A percentile compares a stretch with the other conserved stretches of the same genome.
Conservation (phyloP, 805 yeast species). For the Maudiozyma pseudohumilis region DNA sequence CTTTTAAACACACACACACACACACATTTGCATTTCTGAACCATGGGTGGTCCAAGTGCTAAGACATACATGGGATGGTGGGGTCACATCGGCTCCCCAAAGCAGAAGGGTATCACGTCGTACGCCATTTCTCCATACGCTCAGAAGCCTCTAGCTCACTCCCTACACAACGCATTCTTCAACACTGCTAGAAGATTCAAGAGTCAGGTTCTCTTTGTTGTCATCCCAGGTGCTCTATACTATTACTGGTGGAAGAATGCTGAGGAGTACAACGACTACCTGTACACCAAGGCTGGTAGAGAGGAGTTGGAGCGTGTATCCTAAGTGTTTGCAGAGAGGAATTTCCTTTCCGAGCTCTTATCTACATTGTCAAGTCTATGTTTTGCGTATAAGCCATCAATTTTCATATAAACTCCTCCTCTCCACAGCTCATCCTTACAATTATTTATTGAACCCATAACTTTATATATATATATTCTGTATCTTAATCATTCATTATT, state of each 20-base stretch:
- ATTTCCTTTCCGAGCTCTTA: not conserved
- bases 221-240: slow-evolving; percentile 67
- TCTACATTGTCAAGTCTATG: not conserved
- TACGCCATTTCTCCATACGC: slow-evolving; percentile 92
- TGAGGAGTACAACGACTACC: slow-evolving; percentile 82
- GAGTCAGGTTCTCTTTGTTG: slow-evolving; percentile 69
- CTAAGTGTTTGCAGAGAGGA: not conserved
- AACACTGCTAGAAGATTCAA: slow-evolving; percentile 91
- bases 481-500: no score
- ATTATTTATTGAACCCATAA: not conserved
- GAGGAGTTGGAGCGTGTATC: slow-evolving; percentile 58
- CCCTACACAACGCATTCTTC: slow-evolving; percentile 75
- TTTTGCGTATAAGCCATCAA: not conserved
- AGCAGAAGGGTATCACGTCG: slow-evolving; percentile 75
- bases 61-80: slow-evolving; percentile 93
- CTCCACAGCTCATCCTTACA: not conserved
- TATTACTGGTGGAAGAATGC: slow-evolving; percentile 84
- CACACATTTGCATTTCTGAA: no score
- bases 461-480: slow-evolving; percentile 1
- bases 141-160: slow-evolving; percentile 84
- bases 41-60: slow-evolving; percentile 65
- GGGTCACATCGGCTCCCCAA: slow-evolving; percentile 84
- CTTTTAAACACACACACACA: no score
- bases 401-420: not conserved
- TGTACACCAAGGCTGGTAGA: slow-evolving; percentile 97